These are phyloP conservation scores for Oenanthe javanica DNA, from an alignment of 140 eudicot species.

Conservation along the genomic window DNA sequence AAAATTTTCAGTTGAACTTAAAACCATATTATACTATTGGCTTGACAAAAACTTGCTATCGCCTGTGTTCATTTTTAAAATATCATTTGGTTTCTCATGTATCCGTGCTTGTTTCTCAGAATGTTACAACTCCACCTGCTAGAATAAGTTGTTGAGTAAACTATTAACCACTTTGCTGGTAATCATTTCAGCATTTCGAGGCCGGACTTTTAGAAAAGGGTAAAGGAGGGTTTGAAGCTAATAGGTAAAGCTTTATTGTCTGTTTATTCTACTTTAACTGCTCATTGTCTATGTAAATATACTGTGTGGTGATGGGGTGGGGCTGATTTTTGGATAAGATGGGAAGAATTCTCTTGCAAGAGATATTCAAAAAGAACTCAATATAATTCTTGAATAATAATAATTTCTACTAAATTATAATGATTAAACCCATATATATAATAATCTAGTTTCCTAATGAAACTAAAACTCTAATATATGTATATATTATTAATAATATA, in stretches of 20 bases:
- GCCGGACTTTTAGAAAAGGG: conserved; percentile 77
- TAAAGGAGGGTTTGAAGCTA: conserved; percentile 59
- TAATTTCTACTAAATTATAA: too few relatives aligned
- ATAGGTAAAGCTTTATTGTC: conserved; percentile 41
- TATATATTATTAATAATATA: too few relatives aligned
- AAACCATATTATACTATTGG: background rate
- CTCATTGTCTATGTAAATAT: background rate
- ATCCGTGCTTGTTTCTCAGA: background rate
- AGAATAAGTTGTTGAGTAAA: background rate
- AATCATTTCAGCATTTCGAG: conserved; percentile 68
- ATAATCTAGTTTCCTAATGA: too few relatives aligned
- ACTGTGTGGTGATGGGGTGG: background rate
- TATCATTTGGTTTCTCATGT: background rate
- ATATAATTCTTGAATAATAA: too few relatives aligned
- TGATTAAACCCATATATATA: too few relatives aligned
- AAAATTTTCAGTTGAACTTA: conserved; percentile 7
- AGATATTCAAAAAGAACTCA: too few relatives aligned
- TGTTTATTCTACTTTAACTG: background rate
- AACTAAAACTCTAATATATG: too few relatives aligned
- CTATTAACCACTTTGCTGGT: background rate
- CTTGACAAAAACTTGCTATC: background rate
- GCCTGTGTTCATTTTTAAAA: background rate
- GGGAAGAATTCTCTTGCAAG: too few relatives aligned
- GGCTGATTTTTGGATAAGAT: too few relatives aligned
- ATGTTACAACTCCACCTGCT: background rate